These are phyloP conservation scores for Delonix regia DNA, from an alignment of 306 rosid genomes.

Conservation along the genomic window DNA sequence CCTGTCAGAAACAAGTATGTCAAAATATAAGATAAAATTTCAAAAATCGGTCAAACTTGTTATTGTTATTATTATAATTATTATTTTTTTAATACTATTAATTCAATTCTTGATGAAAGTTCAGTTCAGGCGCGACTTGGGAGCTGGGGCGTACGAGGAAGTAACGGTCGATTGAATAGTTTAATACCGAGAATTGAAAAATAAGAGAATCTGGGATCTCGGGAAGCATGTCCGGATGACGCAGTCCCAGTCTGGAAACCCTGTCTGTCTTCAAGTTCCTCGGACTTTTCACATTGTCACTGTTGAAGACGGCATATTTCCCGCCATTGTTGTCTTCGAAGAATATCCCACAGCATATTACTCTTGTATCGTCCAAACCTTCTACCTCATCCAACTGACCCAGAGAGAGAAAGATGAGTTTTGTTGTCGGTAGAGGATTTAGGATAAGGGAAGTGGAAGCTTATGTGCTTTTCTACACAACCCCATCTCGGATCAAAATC, in stretches of 20 bases:
- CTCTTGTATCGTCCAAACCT: not conserved
- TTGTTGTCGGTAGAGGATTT: not conserved
- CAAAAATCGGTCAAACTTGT: not conserved
- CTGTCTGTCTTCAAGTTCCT: not conserved
- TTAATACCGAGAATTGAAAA: not conserved
- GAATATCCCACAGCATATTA: conserved; percentile 38
- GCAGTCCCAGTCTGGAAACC: not conserved
- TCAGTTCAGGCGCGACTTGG: not conserved
- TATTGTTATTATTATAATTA: not conserved
- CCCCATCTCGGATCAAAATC: not conserved
- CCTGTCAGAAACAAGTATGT: not conserved
- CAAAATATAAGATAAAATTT: not conserved
- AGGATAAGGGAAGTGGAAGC: not conserved
- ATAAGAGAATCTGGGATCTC: conserved; percentile 2
- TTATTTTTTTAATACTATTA: not conserved
- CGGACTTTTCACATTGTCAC: not conserved
- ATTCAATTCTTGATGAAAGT: not conserved
- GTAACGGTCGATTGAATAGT: not conserved
- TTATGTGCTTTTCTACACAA: not conserved
- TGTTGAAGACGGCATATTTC: conserved; percentile 24
- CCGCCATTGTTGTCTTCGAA: not conserved
- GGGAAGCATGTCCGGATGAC: conserved; percentile 14
- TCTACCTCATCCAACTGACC: not conserved
- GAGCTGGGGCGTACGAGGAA: not conserved
- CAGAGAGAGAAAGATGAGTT: not conserved